phyloP scores from a whole-genome alignment of 371 early-diverging fungal species.

The Fennellomyces sp. region DNA sequence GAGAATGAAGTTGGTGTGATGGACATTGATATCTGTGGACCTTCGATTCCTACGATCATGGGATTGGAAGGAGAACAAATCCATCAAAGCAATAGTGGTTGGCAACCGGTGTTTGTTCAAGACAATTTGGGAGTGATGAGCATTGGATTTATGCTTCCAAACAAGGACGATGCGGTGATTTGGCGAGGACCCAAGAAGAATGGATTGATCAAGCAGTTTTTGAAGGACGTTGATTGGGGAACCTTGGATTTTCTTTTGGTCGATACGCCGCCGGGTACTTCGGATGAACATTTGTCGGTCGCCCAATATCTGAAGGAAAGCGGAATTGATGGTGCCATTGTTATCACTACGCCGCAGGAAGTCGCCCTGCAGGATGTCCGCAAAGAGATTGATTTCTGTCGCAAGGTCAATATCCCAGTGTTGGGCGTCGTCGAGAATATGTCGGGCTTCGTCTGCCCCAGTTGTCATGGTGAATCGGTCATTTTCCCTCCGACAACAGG shows the following conservation, averaged over 20 bases:
- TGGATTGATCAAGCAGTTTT: conserved; percentile 95
- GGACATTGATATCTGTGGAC: conserved; percentile 99
- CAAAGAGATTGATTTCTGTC: conserved; percentile 96
- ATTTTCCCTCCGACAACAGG: conserved; percentile 95
- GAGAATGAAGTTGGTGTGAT: conserved; percentile 86
- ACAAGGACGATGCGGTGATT: conserved; percentile 93
- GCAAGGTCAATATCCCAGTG: conserved; percentile 88
- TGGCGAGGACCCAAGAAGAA: conserved; percentile 99
- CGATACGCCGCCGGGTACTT: conserved; percentile 99
- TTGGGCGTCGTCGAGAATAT: conserved; percentile 99
- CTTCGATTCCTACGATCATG: conserved; percentile 95
- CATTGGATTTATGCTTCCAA: conserved; percentile 94
- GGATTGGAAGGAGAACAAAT: conserved; percentile 88
- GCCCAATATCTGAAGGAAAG: conserved; percentile 79
- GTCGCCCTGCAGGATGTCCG: conserved; percentile 96
- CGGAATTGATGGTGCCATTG: conserved; percentile 88
- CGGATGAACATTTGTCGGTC: conserved; percentile 96
- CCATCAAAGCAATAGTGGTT: conserved; percentile 81
- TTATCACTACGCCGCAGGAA: conserved; percentile 99
- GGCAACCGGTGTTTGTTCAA: conserved; percentile 91
- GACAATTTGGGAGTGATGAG: conserved; percentile 94
- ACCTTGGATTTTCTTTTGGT: conserved; percentile 92
- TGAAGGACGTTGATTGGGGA: conserved; percentile 96
- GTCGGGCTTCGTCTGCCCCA: conserved; percentile 96
- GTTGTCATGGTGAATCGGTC: conserved; percentile 79